These are phyloP conservation scores for Dioszegia aurantiaca DNA, from an alignment of 768 basidiomycete genomes.

Conservation along the genomic window DNA sequence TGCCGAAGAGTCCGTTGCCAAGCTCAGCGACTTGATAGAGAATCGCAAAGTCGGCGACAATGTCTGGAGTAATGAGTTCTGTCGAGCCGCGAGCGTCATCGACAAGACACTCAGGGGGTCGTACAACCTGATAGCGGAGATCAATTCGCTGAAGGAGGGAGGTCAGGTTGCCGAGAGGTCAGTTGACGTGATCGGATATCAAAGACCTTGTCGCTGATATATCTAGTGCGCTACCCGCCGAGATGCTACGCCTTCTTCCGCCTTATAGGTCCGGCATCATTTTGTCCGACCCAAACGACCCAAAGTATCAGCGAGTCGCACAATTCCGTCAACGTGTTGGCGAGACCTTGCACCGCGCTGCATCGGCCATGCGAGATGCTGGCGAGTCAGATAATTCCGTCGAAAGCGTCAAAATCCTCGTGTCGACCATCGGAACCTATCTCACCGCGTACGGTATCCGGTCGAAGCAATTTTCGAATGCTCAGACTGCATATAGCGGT, in stretches of 20 bases:
- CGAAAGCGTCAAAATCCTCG: conserved; percentile 61
- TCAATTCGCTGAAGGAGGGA: conserved; percentile 55
- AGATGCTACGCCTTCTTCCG: conserved; percentile 68
- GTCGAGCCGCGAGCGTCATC: conserved; percentile 70
- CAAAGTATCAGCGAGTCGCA: conserved; percentile 63
- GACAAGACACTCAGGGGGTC: conserved; percentile 73
- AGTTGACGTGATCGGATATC: conserved; percentile 6
- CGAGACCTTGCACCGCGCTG: conserved; percentile 67
- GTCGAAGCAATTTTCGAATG: conserved; percentile 37
- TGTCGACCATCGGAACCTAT: conserved; percentile 46
- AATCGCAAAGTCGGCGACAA: conserved; percentile 60
- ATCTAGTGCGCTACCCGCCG: conserved; percentile 54
- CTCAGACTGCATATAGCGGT: conserved; percentile 34
- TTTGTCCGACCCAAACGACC: conserved; percentile 66
- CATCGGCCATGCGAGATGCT: conserved; percentile 65
- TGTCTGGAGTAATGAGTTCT: conserved; percentile 86
- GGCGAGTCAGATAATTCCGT: conserved; percentile 60
- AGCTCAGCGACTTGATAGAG: conserved; percentile 62
- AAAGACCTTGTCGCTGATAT: not conserved
- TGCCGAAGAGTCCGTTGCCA: conserved; percentile 59
- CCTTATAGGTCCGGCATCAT: conserved; percentile 67
- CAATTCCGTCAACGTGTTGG: conserved; percentile 65
- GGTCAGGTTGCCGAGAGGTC: conserved; percentile 55
- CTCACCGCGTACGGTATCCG: conserved; percentile 47
- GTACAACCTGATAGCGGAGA: conserved; percentile 41